A percentile compares a stretch with the other conserved stretches of the same genome.
Conservation (phyloP, 2,329 filamentous ascomycete genomes). For the Aspergillus alliaceus region DNA sequence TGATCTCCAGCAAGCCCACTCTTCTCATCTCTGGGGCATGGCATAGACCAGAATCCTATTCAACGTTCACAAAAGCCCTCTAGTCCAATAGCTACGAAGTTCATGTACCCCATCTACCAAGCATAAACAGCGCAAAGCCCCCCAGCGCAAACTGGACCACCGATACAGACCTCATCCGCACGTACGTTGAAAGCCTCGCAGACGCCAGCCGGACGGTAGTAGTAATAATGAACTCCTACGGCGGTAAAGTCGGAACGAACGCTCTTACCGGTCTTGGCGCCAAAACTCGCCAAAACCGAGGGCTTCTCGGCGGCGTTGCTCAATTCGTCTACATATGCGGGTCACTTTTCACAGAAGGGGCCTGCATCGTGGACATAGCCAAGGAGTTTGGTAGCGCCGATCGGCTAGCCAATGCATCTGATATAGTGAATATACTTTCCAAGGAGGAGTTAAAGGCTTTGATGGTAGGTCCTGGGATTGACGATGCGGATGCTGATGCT, state of each 20-base stretch:
- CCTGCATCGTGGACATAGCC: background rate
- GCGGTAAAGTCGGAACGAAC: conserved; percentile 11
- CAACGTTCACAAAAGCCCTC: background rate
- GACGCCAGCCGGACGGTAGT: too few species aligned
- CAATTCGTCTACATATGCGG: background rate
- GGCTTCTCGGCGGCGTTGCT: background rate
- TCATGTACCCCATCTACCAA: conserved; percentile 1
- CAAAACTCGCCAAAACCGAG: background rate
- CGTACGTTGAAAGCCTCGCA: too few species aligned
- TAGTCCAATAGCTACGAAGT: conserved; percentile 1
- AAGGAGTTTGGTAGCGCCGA: background rate
- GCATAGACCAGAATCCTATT: conserved; percentile 6
- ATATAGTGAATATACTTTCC: background rate
- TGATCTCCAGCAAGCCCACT: background rate
- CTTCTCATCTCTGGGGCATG: conserved; percentile 3
- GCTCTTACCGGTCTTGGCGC: background rate
- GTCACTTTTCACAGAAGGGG: background rate
- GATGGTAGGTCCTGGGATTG: background rate
- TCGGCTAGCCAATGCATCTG: background rate
- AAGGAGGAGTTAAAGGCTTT: background rate
- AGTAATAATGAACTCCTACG: too few species aligned
- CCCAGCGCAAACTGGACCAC: conserved; percentile 7
- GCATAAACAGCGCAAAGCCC: conserved; percentile 9
- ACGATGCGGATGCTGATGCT: background rate
- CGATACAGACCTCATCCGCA: background rate